Evolutionary conservation across 1,139 yeast species (phyloP), one percentile per base, ranked within the genome.

Genomic region (Yamadazyma epiphylla): DNA sequence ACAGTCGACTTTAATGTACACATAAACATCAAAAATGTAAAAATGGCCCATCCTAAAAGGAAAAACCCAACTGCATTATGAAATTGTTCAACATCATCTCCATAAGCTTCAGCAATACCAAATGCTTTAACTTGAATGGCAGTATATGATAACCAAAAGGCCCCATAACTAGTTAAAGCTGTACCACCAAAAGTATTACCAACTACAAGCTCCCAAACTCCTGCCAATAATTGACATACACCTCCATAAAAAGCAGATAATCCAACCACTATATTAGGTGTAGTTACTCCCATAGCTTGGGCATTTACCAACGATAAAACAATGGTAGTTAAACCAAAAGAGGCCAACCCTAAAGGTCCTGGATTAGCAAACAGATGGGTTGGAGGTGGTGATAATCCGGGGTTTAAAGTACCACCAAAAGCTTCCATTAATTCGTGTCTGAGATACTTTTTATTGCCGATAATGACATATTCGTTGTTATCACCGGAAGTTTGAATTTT

Each of bases 21-120:
- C 22, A 61, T 43, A 36, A 64, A 49, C 31, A 69, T 43, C 50
- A 67, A 46, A 37, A 63, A 57, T 8, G 73, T 58, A 39, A 69
- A 70, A 6, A 70, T 49, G 5, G 60, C 60, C 77, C 77, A 71
- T 0, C 69, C 68, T 14, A 68, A 32, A 22, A 69, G 49, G 50
- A 53, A 68, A 26, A 70, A 52, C 3, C 72, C 74, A 23, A 64
- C 32, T 4, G 74, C 75, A 41, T 58, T 53, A 11, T 26, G 39
- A 8, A 58, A 43, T 41, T 53, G 55, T 6, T 39, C 49, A 5
- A 45, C 55, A 29, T 66, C 64, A 5, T 55, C 64, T 15, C 61
- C 73, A 44, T 74, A 79, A 2, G 88, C 80, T 1, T 63, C 62
- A 13, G 57, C 62, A 33, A 88, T 80, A 21, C 89, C 88, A 47